Base-by-base conservation (phyloP, 2,329 filamentous ascomycete species). In the Phaeosphaeriaceae sp. region DNA sequence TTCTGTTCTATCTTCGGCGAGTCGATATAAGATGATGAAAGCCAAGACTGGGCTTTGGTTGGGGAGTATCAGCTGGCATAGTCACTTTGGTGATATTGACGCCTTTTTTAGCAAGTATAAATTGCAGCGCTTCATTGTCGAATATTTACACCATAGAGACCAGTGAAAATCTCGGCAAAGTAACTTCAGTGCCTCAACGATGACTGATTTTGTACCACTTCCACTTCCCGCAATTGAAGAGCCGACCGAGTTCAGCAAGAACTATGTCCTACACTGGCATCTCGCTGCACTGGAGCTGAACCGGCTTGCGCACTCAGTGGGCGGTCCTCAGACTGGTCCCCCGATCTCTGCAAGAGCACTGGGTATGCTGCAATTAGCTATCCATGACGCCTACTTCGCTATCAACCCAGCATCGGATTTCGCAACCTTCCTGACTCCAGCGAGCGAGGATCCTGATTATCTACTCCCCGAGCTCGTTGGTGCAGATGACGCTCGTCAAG, bases 301-400 rank as follows among this genome's bases (percentile, higher is more conserved):
- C 42, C 57, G 60, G 13, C 36, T 64, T 11, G 55, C 60, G 22
- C 60, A 64, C 21, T 54, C 60, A 5, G 57, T 64, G 6, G 48
- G 48, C 36, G 62, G 62, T 13, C 62, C 56, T 11, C 51, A 58
- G 19, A 56, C 57, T n/a, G 62, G 62, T 2, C 62, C 62, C 17
- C 56, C 56, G 7, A 49, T 64, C 46, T 60, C 59, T 5, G 53
- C 60, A 31, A 57, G 59, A 52, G 54, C 59, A 40, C 54, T 67
- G 31, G 66, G 65, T 17, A 71, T 70, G 53, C 49, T 71, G 3
- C 68, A 71, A 31, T 51, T 71, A 20, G 66, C 68, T 19, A 57
- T 69, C 19, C 63, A 71, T 27, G 69, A 71, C 53, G 67, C 65
- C 21, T 71, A 71, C 61, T 71, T 71, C 40, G 56, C 65, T 24